These are phyloP conservation scores for Penicillium samsonianum DNA, from an alignment of 495 filamentous ascomycete genomes.

Conservation along the genomic window DNA sequence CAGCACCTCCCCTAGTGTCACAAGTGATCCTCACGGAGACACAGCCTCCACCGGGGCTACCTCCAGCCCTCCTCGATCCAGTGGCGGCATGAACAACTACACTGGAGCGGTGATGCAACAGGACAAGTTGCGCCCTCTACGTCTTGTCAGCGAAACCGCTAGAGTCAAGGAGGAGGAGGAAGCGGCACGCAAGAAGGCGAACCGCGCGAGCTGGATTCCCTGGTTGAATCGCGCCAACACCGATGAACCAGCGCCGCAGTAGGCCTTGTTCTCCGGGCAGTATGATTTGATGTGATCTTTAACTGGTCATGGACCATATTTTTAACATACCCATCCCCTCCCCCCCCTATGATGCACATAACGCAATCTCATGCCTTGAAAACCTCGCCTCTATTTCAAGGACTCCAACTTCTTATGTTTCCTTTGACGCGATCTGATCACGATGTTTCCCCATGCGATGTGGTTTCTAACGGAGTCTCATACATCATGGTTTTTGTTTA, in stretches of 20 bases:
- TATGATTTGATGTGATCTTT: constrained; percentile 33
- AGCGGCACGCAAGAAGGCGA: constrained; percentile 58
- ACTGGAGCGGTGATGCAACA: constrained; percentile 64
- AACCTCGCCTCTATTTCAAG: constrained; percentile 12
- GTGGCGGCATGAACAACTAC: constrained; percentile 55
- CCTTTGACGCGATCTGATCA: constrained; percentile 19
- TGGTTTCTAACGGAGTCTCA: constrained; percentile 8
- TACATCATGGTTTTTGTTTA: constrained; percentile 6
- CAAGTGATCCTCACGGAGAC: constrained; percentile 60
- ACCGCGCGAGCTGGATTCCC: constrained; percentile 63
- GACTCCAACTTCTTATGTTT: constrained; percentile 18
- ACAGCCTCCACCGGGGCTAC: constrained; percentile 50
- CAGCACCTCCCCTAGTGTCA: constrained; percentile 61
- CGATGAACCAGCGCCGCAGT: constrained; percentile 22
- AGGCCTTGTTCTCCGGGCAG: constrained; percentile 13
- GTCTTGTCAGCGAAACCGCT: constrained; percentile 65
- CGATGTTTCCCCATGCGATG: constrained; percentile 10
- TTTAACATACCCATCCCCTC: constrained; percentile 30
- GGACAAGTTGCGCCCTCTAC: constrained; percentile 79
- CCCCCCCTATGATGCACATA: constrained; percentile 32
- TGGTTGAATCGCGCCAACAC: constrained; percentile 51
- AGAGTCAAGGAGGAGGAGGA: constrained; percentile 49
- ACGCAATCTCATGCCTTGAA: constrained; percentile 27
- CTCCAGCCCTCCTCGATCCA: constrained; percentile 57
- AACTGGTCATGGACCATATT: constrained; percentile 26